These are phyloP conservation scores for Marasmius fiardii DNA, from an alignment of 1,284 basidiomycete species.

Conservation along the genomic window DNA sequence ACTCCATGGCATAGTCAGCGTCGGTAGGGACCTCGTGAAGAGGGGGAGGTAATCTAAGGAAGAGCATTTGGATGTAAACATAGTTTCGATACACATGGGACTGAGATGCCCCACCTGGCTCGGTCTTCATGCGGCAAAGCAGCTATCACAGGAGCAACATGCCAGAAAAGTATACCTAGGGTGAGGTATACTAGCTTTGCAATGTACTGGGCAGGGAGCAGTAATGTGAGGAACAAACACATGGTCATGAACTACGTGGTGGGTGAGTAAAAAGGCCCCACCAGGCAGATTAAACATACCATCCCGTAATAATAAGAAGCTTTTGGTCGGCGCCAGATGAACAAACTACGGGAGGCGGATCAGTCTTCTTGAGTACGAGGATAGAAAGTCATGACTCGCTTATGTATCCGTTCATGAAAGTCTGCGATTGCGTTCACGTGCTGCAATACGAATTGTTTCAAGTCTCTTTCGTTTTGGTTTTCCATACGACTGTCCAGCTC, in stretches of 20 bases:
- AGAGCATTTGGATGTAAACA: not conserved
- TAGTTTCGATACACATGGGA: not conserved
- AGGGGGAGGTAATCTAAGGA: slow-evolving; percentile 40
- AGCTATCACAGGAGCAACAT: slow-evolving; percentile 52
- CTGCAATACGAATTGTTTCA: slow-evolving; percentile 41
- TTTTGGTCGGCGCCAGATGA: slow-evolving; percentile 57
- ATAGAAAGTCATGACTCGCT: slow-evolving; percentile 37
- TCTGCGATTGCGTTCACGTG: slow-evolving; percentile 49
- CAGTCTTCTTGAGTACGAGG: not conserved
- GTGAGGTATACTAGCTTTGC: slow-evolving; percentile 43
- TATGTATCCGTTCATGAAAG: slow-evolving; percentile 63
- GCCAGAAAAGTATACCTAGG: slow-evolving; percentile 59
- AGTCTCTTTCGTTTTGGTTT: slow-evolving; percentile 34
- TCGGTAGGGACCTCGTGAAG: slow-evolving; percentile 59
- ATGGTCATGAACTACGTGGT: slow-evolving; percentile 29
- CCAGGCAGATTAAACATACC: slow-evolving; percentile 29
- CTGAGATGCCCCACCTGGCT: slow-evolving; percentile 33
- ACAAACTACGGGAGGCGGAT: slow-evolving; percentile 38
- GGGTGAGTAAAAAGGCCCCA: slow-evolving; percentile 6
- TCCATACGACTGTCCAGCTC: not conserved
- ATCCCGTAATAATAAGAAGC: slow-evolving; percentile 45
- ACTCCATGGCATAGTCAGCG: slow-evolving; percentile 63
- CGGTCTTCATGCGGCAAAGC: slow-evolving; percentile 45
- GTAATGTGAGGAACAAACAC: slow-evolving; percentile 35
- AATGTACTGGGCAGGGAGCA: slow-evolving; percentile 49